Base-by-base conservation (phyloP, 179 eudicot species). In the Actinidia polygama region DNA sequence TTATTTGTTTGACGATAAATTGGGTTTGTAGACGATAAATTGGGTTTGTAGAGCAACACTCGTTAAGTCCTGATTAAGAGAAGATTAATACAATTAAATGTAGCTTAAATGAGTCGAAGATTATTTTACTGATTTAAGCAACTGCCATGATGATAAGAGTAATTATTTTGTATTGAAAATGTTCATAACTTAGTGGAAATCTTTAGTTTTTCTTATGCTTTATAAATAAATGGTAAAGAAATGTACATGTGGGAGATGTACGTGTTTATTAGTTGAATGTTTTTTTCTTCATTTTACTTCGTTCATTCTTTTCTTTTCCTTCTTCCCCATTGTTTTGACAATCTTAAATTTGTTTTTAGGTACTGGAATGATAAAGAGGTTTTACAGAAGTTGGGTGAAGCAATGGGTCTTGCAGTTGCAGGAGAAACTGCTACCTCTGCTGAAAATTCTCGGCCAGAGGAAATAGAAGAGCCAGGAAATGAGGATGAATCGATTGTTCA, bases 331-430 rank as follows among this genome's bases (percentile, higher is more conserved):
- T 11, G 59, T 64, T 75, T 75, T 71, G 24, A 64, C 10, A 14
- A 54, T 53, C 36, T 82, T 69, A 30, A 76, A 54, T 81, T 79
- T n/a, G 11, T 9, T 46, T 61, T 18, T 78, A 97, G 99, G 94
- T 97, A 97, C 86, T 95, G 99, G 98, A 95, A 97, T 85, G 98
- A 97, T 83, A 90, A 92, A 84, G 98, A 95, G 0, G 94, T 97
- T 87, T 91, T 97, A 58, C 87, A 91, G 85, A 97, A 97, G 90
- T 82, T 97, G 89, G 98, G 99, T 72, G 95, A 97, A 89, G 98
- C 99, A 54, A 97, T 97, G 98, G 99, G 98, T 82, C 93, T 93
- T 85, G 89, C 98, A 81, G 94, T 83, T 78, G 61, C 88, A 47
- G 96, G 89, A 79, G 99, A 90, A 74, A 87, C 88, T 81, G 92